phyloP scores from a whole-genome alignment of 1,139 yeast species.

The Magnusiomyces paraingens region DNA sequence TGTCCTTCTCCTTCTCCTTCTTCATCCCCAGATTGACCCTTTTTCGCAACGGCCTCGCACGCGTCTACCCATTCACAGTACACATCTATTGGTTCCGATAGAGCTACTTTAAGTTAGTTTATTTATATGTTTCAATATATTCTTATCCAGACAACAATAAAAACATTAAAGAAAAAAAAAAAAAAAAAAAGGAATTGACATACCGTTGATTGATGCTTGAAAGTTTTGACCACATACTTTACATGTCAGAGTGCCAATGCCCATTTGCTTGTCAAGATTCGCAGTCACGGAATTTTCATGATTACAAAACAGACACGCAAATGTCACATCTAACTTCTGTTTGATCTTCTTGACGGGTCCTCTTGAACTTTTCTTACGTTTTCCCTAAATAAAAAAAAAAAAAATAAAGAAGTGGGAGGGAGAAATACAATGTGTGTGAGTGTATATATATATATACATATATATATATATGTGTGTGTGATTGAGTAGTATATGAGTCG shows the following conservation, averaged over 20 bases:
- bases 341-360: conserved; percentile 76
- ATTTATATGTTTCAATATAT: no score
- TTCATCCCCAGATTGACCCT: conserved; percentile 16
- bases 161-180: not conserved
- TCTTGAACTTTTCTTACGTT: conserved; percentile 82
- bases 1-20: not conserved
- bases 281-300: conserved; percentile 92
- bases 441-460: no score
- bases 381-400: conserved; percentile 51
- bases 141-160: not conserved
- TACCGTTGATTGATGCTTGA: conserved; percentile 77
- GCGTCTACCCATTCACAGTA: conserved; percentile 99
- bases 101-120: conserved; percentile 27
- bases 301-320: conserved; percentile 90
- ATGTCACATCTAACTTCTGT: conserved; percentile 75
- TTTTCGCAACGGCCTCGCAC: conserved; percentile 88
- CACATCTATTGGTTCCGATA: conserved; percentile 86
- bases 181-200: no score
- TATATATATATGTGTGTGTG: no score
- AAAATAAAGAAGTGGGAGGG: not conserved
- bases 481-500: no score
- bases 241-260: conserved; percentile 80
- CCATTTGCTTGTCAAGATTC: conserved; percentile 77
- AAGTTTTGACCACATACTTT: conserved; percentile 93
- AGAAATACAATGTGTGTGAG: not conserved